Evolutionary conservation across 345 rosid species (phyloP), one percentile per base, ranked within the genome.

Genomic region (Erucastrum elatum): DNA sequence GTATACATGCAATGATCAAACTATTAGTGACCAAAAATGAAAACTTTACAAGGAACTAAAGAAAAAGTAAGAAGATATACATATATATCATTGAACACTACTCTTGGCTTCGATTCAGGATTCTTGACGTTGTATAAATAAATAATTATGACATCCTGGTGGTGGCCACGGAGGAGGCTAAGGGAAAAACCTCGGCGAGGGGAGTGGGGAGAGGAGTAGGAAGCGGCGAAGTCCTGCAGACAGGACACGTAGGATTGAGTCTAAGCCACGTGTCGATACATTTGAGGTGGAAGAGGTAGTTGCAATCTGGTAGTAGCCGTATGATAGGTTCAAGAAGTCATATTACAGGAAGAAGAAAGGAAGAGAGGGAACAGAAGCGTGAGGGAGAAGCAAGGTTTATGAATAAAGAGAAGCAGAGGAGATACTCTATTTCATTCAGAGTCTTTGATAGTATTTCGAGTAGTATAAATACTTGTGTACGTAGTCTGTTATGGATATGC

Each of bases 191-290:
- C 85, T 90, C 98, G 1, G 96, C 96, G 39, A 91, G 86, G 10
- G 96, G 96, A 4, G 93, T 91, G 0, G 91, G 61, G 1, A 86
- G 77, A 4, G 95, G 98, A 15, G 98, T 85, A 3, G 97, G 93
- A 65, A 91, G 58, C n/a, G 98, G 98, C 33, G 98, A 91, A 9
- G 85, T 91, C 77, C 98, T 55, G 51, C 97, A 94, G 4, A 91
- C 84, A 0, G 97, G 98, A 75, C 98, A 94, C 7, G 91, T 86
- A 0, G 94, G 90, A 68, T 91, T 92, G 61, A 85, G 68, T 39
- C 91, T 63, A 71, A 94, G 72, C 98, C 97, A 94, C 15, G 90
- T 92, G 81, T 94, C 98, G 16, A 94, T 85, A 51, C 98, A 94
- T 78, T 87, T 86, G 25, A 63, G 72, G 76, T 94, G 98, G 69